These are phyloP conservation scores for Thermomyces lanuginosus DNA, from an alignment of 2,329 filamentous ascomycete genomes.

Conservation along the genomic window DNA sequence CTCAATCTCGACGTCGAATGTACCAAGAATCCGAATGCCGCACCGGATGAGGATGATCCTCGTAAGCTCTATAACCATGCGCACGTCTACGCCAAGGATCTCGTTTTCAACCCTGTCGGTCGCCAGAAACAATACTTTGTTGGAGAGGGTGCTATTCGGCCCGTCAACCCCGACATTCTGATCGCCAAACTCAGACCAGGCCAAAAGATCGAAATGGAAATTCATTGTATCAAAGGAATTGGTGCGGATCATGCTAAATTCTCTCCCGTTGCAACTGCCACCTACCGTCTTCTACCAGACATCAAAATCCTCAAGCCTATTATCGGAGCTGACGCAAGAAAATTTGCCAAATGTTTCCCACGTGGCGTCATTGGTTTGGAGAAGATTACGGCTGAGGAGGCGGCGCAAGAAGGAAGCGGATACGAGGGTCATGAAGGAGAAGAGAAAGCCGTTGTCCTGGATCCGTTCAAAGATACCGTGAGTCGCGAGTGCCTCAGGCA, in stretches of 20 bases:
- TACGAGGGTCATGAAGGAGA: constrained; percentile 65
- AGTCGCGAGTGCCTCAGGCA: constrained; percentile 85
- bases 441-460: constrained; percentile 68
- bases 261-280: constrained; percentile 86
- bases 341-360: constrained; percentile 83
- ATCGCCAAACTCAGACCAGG: constrained; percentile 86
- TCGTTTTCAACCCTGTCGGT: constrained; percentile 61
- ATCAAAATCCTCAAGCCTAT: constrained; percentile 77
- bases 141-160: constrained; percentile 50
- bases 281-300: constrained; percentile 75
- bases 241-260: constrained; percentile 94
- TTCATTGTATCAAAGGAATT: constrained; percentile 91
- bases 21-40: constrained; percentile 58
- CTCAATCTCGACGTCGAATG: constrained; percentile 65
- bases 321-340: constrained; percentile 66
- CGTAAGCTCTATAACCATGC: constrained; percentile 72
- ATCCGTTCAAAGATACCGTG: constrained; percentile 89
- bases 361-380: constrained; percentile 71
- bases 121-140: constrained; percentile 52
- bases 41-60: constrained; percentile 60
- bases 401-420: constrained; percentile 40
- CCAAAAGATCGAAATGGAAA: constrained; percentile 68
- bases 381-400: constrained; percentile 52
- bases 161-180: constrained; percentile 81
- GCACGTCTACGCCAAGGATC: constrained; percentile 62